Evolutionary conservation across 306 rosid species (phyloP).

Genomic region (Amphicarpaea edgeworthii): DNA sequence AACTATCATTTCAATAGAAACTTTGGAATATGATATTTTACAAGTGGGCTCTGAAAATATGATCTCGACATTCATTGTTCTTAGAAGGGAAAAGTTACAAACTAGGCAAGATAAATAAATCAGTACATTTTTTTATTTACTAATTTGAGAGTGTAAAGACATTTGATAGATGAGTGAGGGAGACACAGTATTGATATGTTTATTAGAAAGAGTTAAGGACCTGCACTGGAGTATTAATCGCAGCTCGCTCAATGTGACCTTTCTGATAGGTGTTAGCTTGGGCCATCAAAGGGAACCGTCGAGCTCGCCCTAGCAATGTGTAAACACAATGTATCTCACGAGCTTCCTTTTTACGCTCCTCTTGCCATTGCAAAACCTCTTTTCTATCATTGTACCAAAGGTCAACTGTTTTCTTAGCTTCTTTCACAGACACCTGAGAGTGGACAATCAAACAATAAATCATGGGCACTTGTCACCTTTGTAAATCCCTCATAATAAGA

Average conservation of each 20-base stretch:
- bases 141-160: slow-evolving; percentile 5
- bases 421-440: slow-evolving; percentile 84
- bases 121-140: slow-evolving; percentile 3
- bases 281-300: slow-evolving; percentile 74
- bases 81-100: slow-evolving; percentile 16
- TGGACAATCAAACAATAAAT: slow-evolving; percentile 25
- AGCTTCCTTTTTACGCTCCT: slow-evolving; percentile 79
- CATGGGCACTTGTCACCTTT: not conserved
- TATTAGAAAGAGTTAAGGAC: slow-evolving; percentile 52
- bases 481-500: slow-evolving; percentile 25
- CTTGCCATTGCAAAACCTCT: slow-evolving; percentile 89
- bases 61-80: slow-evolving; percentile 22
- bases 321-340: slow-evolving; percentile 55
- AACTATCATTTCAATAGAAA: not conserved
- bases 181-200: slow-evolving; percentile 21
- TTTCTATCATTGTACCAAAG: slow-evolving; percentile 92
- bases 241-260: slow-evolving; percentile 97
- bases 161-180: slow-evolving; percentile 16
- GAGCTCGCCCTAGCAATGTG: slow-evolving; percentile 90
- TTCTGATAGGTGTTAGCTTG: slow-evolving; percentile 66
- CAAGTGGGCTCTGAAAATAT: slow-evolving; percentile 12
- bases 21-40: not conserved
- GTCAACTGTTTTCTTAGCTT: slow-evolving; percentile 86
- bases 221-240: slow-evolving; percentile 98
- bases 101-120: slow-evolving; percentile 2